These are phyloP conservation scores for Choiromyces venosus DNA, from an alignment of 495 filamentous ascomycete species.

Conservation along the genomic window DNA sequence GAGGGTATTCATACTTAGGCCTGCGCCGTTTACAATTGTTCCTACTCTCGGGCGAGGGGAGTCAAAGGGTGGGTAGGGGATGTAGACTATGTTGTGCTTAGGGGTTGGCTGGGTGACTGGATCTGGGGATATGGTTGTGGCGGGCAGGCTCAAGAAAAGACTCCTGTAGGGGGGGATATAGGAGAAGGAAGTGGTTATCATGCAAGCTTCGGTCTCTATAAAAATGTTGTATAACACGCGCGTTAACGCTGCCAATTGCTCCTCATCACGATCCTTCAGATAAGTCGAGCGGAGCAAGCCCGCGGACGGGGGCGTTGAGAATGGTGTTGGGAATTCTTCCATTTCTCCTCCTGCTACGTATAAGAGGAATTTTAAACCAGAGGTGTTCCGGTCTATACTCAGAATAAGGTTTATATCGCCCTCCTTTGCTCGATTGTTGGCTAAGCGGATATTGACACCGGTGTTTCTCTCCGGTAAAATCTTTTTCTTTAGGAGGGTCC, in stretches of 20 bases:
- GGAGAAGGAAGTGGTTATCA: too few relatives aligned
- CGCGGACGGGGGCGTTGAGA: too few relatives aligned
- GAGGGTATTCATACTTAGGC: conserved; percentile 87
- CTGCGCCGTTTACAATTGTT: conserved; percentile 80
- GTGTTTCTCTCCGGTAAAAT: too few relatives aligned
- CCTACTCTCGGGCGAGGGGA: conserved; percentile 52
- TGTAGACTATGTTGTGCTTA: conserved; percentile 66
- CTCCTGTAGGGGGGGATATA: neutral
- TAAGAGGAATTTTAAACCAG: neutral
- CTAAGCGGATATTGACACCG: too few relatives aligned
- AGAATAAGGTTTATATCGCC: too few relatives aligned
- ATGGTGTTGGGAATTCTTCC: too few relatives aligned
- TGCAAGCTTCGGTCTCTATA: too few relatives aligned
- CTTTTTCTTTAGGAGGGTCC: too few relatives aligned
- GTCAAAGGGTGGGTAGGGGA: conserved; percentile 48
- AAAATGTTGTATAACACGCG: too few relatives aligned
- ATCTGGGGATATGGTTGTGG: neutral
- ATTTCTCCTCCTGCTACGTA: too few relatives aligned
- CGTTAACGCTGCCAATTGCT: neutral
- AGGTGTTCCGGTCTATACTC: neutral
- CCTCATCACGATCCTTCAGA: neutral
- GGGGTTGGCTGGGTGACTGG: conserved; percentile 49
- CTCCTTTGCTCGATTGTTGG: too few relatives aligned
- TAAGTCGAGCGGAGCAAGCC: too few relatives aligned
- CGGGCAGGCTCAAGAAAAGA: neutral